Conservation (phyloP, 768 basidiomycete species). For the Hortiboletus flavorubellus region DNA sequence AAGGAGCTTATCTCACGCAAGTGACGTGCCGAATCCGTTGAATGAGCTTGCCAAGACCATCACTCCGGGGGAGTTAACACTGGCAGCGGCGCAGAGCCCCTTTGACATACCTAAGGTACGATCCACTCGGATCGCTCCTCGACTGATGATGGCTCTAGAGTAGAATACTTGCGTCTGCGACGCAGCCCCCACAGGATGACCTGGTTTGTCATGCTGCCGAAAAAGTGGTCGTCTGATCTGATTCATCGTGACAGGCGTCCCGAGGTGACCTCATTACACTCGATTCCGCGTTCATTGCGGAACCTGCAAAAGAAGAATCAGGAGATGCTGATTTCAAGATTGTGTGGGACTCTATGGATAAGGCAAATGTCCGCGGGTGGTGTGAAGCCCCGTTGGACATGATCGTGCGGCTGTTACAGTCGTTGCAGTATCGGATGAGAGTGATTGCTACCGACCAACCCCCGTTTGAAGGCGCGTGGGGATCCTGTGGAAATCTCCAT, state of each 20-base stretch:
- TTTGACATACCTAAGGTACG: slow-evolving; percentile 20
- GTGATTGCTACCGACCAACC: slow-evolving; percentile 52
- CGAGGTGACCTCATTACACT: slow-evolving; percentile 65
- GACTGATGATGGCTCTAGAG: slow-evolving; percentile 11
- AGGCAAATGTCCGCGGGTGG: slow-evolving; percentile 60
- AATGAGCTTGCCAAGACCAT: slow-evolving; percentile 25
- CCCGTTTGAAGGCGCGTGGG: slow-evolving; percentile 57
- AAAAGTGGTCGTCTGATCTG: slow-evolving; percentile 5
- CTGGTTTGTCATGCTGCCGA: slow-evolving; percentile 15
- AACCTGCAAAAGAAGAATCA: slow-evolving; percentile 31
- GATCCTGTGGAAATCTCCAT: not conserved
- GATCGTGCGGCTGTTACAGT: slow-evolving; percentile 53
- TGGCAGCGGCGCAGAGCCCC: slow-evolving; percentile 22
- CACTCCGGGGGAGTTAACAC: slow-evolving; percentile 32
- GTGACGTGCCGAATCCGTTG: slow-evolving; percentile 23
- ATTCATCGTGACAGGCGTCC: slow-evolving; percentile 29
- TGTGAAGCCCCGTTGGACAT: slow-evolving; percentile 53
- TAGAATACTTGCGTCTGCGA: not conserved
- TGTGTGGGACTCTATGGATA: slow-evolving; percentile 54
- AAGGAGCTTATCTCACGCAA: slow-evolving; percentile 30
- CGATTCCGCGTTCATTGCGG: slow-evolving; percentile 65
- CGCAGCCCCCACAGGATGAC: slow-evolving; percentile 11
- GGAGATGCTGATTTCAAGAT: slow-evolving; percentile 45
- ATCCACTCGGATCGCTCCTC: not conserved
- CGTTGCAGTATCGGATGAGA: slow-evolving; percentile 41